A percentile compares a stretch with the other conserved stretches of the same genome.
phyloP scores from a whole-genome alignment of 345 rosid genomes.

The Excoecaria agallocha region DNA sequence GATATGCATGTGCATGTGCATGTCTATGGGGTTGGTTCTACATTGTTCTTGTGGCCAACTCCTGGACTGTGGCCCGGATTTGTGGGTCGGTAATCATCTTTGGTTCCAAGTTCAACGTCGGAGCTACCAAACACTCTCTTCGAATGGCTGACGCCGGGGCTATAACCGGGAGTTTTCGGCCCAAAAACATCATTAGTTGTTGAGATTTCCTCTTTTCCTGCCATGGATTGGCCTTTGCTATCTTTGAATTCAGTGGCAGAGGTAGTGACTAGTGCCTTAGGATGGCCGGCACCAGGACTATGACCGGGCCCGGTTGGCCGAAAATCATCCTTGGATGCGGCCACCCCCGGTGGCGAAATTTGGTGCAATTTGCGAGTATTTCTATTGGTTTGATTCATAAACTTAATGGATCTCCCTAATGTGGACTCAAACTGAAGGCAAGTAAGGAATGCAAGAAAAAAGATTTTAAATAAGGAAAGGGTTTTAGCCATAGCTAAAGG shows the following conservation, averaged over 20 bases:
- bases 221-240: neutral
- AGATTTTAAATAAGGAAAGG: neutral
- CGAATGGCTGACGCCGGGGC: constrained; percentile 29
- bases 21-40: constrained; percentile 34
- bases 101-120: constrained; percentile 16
- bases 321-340: constrained; percentile 32
- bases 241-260: neutral
- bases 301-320: constrained; percentile 29
- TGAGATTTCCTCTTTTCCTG: neutral
- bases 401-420: constrained; percentile 38
- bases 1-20: neutral
- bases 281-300: constrained; percentile 13
- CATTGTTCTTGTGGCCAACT: constrained; percentile 38
- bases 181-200: constrained; percentile 12
- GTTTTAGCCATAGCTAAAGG: constrained; percentile 26
- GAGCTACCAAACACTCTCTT: neutral
- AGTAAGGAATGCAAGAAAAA: constrained; percentile 27
- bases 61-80: constrained; percentile 45
- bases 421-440: constrained; percentile 24
- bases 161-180: constrained; percentile 23
- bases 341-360: neutral
- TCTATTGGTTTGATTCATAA: neutral
- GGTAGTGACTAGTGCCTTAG: neutral
- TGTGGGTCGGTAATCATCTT: constrained; percentile 36
- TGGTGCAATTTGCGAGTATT: neutral